Percentiles rank a stretch among this genome's conserved stretches.
Evolutionary conservation across 257 asterid species (phyloP).

Genomic region (Jacaranda mimosifolia): DNA sequence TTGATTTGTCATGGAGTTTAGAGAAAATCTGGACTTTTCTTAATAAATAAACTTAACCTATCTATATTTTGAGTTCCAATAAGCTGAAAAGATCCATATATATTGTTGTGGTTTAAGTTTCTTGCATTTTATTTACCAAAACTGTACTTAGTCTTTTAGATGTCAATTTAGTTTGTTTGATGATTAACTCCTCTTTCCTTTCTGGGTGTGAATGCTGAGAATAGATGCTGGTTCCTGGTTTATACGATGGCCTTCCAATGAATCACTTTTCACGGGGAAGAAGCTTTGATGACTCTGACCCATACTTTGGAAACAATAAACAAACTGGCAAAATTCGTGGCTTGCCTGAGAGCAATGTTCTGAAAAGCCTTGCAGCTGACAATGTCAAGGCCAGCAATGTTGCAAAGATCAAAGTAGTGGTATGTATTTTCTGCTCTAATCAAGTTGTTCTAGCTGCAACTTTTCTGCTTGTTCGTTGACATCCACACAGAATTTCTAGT

Average conservation of each 20-base stretch:
- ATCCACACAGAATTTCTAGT: background rate
- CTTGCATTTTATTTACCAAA: background rate
- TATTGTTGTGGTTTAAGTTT: background rate
- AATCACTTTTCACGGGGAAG: slow-evolving; percentile 70
- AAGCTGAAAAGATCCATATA: background rate
- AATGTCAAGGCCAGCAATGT: slow-evolving; percentile 88
- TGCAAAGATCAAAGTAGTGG: slow-evolving; percentile 99
- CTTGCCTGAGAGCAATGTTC: slow-evolving; percentile 69
- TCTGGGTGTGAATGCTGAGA: slow-evolving; percentile 33
- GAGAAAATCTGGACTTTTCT: background rate
- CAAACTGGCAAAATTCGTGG: slow-evolving; percentile 68
- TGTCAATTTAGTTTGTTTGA: slow-evolving; percentile 17
- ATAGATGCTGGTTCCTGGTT: slow-evolving; percentile 75
- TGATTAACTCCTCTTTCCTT: slow-evolving; percentile 22
- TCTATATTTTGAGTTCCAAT: slow-evolving; percentile 17
- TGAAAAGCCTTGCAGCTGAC: slow-evolving; percentile 75
- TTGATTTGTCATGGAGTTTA: background rate
- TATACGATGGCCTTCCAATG: slow-evolving; percentile 66
- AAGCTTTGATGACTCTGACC: slow-evolving; percentile 80
- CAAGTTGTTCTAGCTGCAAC: slow-evolving; percentile 18
- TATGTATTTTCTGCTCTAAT: slow-evolving; percentile 38
- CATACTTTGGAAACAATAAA: slow-evolving; percentile 70
- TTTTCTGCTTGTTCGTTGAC: slow-evolving; percentile 6
- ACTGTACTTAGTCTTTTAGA: background rate
- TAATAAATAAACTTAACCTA: background rate